Base-by-base conservation (phyloP, 164 flowering plant genomes). In the Malania oleifera region DNA sequence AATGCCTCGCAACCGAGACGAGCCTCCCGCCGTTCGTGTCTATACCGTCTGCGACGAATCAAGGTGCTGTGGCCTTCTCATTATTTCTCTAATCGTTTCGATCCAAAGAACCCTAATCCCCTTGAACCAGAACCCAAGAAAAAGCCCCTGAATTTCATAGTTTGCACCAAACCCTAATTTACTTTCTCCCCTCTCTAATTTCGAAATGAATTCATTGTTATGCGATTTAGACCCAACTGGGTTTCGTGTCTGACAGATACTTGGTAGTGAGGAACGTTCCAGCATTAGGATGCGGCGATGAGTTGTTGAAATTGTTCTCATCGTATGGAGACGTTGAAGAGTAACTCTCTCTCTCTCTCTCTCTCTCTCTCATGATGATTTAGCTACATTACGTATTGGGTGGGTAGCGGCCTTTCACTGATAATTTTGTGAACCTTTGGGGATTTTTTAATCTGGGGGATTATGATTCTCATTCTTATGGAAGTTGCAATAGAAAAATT, bases 1-100 rank as follows among this genome's bases (percentile, higher is more conserved):
- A 22, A 86, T 82, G 86, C 76, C 80, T 57, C 78, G 80, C 61
- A 73, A 68, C 75, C 78, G 62, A 75, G 96, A 87, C 54, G 88
- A 82, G 37, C 70, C 80, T 39, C 80, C 84, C 1, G 92, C 91
- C n/a, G 75, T 87, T 72, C 87, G 95, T 25, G 98, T 88, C 1
- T 90, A 88, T 64, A 90, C 98, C 0, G 96, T 93, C 55, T 87
- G 97, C 66, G 97, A 93, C 52, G 98, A 93, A 73, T 93, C 98
- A 20, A 86, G 83, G 98, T 85, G 19, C 11, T 39, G 43, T 20
- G 18, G 45, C 18, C n/a, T 20, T 41, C 19, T 17, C n/a, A 14
- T 37, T 44, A 25, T 22, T 39, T n/a, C n/a, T n/a, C n/a, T n/a
- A n/a, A n/a, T n/a, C n/a, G n/a, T n/a, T n/a, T n/a, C n/a, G n/a